These are phyloP conservation scores for Arachis hypogaea DNA, from an alignment of 306 rosid genomes.

Conservation along the genomic window DNA sequence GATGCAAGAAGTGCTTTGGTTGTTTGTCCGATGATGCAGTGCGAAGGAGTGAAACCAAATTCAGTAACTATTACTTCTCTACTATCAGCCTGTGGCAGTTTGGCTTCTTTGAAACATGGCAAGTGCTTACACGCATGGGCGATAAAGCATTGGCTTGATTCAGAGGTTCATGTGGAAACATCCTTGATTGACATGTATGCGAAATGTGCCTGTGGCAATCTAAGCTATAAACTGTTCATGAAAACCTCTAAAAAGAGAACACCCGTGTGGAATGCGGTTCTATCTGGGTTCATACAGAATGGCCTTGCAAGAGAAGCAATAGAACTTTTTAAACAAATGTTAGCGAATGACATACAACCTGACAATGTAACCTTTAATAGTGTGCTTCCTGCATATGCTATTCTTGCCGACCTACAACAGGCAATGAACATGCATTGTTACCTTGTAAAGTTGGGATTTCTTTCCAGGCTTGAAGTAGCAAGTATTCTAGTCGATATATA, in stretches of 20 bases:
- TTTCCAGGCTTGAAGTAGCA: slow-evolving; percentile 60
- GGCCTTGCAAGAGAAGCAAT: slow-evolving; percentile 69
- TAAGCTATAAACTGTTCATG: slow-evolving; percentile 59
- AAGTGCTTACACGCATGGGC: slow-evolving; percentile 80
- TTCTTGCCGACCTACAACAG: slow-evolving; percentile 74
- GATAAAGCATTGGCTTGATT: slow-evolving; percentile 63
- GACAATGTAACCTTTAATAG: slow-evolving; percentile 68
- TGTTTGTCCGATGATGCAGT: slow-evolving; percentile 67
- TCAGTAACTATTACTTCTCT: slow-evolving; percentile 66
- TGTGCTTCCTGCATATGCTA: slow-evolving; percentile 78
- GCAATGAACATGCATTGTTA: slow-evolving; percentile 71
- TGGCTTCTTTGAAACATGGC: slow-evolving; percentile 56
- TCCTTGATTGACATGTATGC: slow-evolving; percentile 81
- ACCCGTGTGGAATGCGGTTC: slow-evolving; percentile 80
- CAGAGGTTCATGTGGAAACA: slow-evolving; percentile 79
- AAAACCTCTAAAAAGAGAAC: slow-evolving; percentile 63
- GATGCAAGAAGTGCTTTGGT: slow-evolving; percentile 66
- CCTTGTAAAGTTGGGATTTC: slow-evolving; percentile 67
- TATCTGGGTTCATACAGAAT: slow-evolving; percentile 69
- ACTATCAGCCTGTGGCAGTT: slow-evolving; percentile 69
- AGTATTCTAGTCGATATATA: slow-evolving; percentile 75
- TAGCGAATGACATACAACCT: slow-evolving; percentile 55
- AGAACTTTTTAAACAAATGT: slow-evolving; percentile 70
- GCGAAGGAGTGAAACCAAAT: slow-evolving; percentile 71
- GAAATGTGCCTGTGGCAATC: slow-evolving; percentile 51